Evolutionary conservation across 2,329 filamentous ascomycete genomes (phyloP).

Genomic region (Aspergillus thermomutatus): DNA sequence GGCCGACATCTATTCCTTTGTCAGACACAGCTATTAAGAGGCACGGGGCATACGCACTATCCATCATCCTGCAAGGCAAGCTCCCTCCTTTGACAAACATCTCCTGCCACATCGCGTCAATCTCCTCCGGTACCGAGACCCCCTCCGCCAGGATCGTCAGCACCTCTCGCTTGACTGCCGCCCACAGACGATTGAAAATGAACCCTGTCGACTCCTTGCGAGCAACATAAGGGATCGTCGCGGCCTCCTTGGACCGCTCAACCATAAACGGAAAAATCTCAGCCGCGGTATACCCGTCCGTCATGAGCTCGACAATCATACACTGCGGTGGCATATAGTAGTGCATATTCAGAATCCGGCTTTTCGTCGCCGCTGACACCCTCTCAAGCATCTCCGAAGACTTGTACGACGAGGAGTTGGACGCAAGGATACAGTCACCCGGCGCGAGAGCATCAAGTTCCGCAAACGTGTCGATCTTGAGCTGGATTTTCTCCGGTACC

Average conservation of each 20-base stretch:
- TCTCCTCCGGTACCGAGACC: constrained; percentile 47
- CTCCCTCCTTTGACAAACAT: constrained; percentile 31
- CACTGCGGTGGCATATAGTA: constrained; percentile 49
- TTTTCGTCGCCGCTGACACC: constrained; percentile 36
- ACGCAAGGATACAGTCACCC: constrained; percentile 48
- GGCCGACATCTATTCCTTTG: constrained; percentile 37
- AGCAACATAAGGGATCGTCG: constrained; percentile 42
- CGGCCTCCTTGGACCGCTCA: constrained; percentile 39
- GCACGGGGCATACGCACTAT: constrained; percentile 23
- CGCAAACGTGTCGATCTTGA: constrained; percentile 50
- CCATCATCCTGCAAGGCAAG: constrained; percentile 46
- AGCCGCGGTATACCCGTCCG: constrained; percentile 43
- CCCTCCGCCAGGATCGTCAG: constrained; percentile 50
- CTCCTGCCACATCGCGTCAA: constrained; percentile 48
- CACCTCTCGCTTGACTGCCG: constrained; percentile 53
- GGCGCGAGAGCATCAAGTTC: constrained; percentile 45
- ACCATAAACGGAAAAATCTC: constrained; percentile 47
- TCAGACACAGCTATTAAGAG: neutral
- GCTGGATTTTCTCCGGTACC: constrained; percentile 48
- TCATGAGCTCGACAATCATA: constrained; percentile 54
- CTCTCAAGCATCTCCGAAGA: constrained; percentile 48
- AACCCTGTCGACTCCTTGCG: constrained; percentile 51
- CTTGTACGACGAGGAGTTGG: constrained; percentile 54
- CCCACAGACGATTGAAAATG: constrained; percentile 57
- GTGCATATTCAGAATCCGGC: constrained; percentile 50